Conservation (phyloP, 306 rosid species). For the Crotalaria pallida region DNA sequence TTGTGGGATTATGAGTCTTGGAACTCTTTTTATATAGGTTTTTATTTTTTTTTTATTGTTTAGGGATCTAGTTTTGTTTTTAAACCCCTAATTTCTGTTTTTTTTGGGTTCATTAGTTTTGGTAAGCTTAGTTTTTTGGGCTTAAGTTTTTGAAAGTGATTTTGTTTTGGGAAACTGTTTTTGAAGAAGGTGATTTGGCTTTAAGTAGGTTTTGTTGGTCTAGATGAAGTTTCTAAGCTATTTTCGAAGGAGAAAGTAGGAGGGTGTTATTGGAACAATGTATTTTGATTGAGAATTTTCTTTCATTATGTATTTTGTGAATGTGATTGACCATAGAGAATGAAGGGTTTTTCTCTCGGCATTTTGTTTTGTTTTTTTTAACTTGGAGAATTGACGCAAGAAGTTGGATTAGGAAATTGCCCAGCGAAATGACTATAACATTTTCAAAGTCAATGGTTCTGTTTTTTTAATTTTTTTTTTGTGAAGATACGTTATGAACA, state of each 20-base stretch:
- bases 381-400: background rate
- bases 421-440: background rate
- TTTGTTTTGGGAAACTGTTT: background rate
- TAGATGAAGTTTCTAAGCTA: background rate
- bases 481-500: background rate
- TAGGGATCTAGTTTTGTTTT: constrained; percentile 16
- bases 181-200: background rate
- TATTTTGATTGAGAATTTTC: constrained; percentile 6
- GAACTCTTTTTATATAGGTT: background rate
- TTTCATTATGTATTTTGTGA: background rate
- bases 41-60: background rate
- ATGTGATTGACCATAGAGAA: too few species aligned
- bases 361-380: too few species aligned
- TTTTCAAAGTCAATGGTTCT: background rate
- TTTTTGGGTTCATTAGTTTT: background rate
- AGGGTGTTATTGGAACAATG: background rate
- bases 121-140: background rate
- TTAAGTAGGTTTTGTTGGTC: constrained; percentile 6
- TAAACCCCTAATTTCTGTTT: background rate
- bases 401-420: background rate
- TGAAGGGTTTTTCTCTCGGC: background rate
- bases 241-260: constrained; percentile 7
- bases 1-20: constrained; percentile 4
- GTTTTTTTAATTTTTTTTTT: too few species aligned
- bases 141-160: background rate